phyloP scores from a whole-genome alignment of 768 basidiomycete species.

The Fomitopsis pulvina region DNA sequence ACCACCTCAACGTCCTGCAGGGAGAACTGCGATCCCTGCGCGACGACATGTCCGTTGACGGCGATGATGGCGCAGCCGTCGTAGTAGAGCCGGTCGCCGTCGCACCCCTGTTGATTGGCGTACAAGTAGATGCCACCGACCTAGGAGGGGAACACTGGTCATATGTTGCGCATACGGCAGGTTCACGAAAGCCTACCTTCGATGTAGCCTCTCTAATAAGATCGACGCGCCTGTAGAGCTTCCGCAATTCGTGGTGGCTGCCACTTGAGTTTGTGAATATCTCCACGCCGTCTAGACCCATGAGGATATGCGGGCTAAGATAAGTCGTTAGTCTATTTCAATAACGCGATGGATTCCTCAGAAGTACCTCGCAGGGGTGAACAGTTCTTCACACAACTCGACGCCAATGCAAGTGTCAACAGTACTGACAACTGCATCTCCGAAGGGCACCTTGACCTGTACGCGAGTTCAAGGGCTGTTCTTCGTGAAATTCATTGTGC shows the following conservation, averaged over 20 bases:
- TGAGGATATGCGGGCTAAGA: constrained; percentile 86
- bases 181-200: constrained; percentile 54
- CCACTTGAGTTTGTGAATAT: constrained; percentile 99
- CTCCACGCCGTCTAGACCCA: constrained; percentile 98
- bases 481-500: too few relatives aligned
- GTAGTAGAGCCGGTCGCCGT: constrained; percentile 96
- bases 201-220: constrained; percentile 95
- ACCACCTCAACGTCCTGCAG: constrained; percentile 95
- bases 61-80: constrained; percentile 97
- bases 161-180: background rate
- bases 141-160: constrained; percentile 31
- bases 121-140: constrained; percentile 96
- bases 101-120: constrained; percentile 98
- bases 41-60: constrained; percentile 85
- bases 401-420: constrained; percentile 94
- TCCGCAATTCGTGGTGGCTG: constrained; percentile 97
- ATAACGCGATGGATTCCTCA: background rate
- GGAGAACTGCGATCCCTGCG: constrained; percentile 97
- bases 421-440: constrained; percentile 91
- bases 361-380: constrained; percentile 88
- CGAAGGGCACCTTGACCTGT: constrained; percentile 88
- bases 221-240: constrained; percentile 85
- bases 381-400: constrained; percentile 95
- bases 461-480: background rate
- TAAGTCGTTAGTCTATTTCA: background rate